phyloP scores from a whole-genome alignment of 164 flowering plant genomes.

The Stephania cephalantha region DNA sequence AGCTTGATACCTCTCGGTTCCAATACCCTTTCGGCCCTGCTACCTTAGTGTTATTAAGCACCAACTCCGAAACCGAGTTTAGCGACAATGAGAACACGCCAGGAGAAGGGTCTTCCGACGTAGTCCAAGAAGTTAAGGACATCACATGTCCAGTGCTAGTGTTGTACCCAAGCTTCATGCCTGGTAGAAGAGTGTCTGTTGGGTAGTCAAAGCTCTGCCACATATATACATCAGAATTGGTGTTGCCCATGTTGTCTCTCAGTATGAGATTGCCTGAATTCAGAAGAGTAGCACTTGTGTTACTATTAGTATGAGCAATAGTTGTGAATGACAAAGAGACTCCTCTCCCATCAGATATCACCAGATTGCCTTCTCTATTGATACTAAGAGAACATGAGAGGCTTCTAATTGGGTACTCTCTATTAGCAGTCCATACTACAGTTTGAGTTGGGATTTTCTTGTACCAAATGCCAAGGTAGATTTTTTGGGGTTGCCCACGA shows the following conservation, averaged over 20 bases:
- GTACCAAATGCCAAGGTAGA: constrained; percentile 37
- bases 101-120: constrained; percentile 23
- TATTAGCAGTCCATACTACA: constrained; percentile 44
- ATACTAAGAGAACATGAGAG: constrained; percentile 18
- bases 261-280: constrained; percentile 37
- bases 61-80: not conserved
- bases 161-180: constrained; percentile 19
- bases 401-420: constrained; percentile 28
- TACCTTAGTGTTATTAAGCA: not conserved
- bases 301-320: constrained; percentile 19
- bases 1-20: not conserved
- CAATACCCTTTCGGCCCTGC: not conserved
- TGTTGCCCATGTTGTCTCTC: not conserved
- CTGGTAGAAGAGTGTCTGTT: constrained; percentile 15
- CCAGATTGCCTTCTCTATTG: constrained; percentile 25
- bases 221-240: not conserved
- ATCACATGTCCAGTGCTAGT: constrained; percentile 6
- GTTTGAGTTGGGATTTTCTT: constrained; percentile 8
- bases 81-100: constrained; percentile 24
- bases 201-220: constrained; percentile 6
- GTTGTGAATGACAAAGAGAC: constrained; percentile 5
- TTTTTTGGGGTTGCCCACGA: constrained; percentile 22
- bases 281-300: constrained; percentile 18
- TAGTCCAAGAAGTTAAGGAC: constrained; percentile 27
- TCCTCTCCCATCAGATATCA: constrained; percentile 17